Evolutionary conservation across 1,139 yeast species (phyloP), one percentile per base, ranked within the genome.

Genomic region (Geotrichum reessii): DNA sequence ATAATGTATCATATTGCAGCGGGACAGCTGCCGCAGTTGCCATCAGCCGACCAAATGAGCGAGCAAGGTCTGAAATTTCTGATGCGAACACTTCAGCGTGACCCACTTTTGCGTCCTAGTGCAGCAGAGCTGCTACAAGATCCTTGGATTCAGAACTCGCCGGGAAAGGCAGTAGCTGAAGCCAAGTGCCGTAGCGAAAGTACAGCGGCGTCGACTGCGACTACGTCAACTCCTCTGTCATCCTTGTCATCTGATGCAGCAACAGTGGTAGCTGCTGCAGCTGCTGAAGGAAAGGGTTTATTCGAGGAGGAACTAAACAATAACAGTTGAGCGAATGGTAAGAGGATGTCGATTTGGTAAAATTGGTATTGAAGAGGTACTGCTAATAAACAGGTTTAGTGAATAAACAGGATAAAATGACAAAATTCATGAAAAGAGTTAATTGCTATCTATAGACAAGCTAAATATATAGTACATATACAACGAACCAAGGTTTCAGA

Each of bases 1-100:
- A 89, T 93, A 53, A 92, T 93, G 98, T 93, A 92, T 69, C 97
- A 91, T 71, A 93, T 93, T 68, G 98, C 98, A 0, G 96, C 96
- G 0, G 97, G 97, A 0, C 95, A 90, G 68, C 79, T 84, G 63
- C 99, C 99, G 0, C 91, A 83, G 66, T 76, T 93, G 59, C 99
- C 99, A 3, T 42, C 55, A 14, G 72, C 84, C 0, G 95, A 87
- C 61, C 97, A 91, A 71, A 76, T 93, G 58, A 84, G 95, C 65
- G 81, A 79, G 40, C 81, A 78, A 19, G 98, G 99, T 19, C 80
- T 80, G 56, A 77, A 77, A 47, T 92, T 93, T 71, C 74, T 93
- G 64, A 76, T 83, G 24, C 80, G 85, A 64, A 88, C 97, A 70
- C 78, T 93, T 63, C 89, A 87, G 64, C 89, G 86, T 63, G 93